These are phyloP conservation scores for Leavenworthia alabamica DNA, from an alignment of 345 rosid species.

Conservation along the genomic window DNA sequence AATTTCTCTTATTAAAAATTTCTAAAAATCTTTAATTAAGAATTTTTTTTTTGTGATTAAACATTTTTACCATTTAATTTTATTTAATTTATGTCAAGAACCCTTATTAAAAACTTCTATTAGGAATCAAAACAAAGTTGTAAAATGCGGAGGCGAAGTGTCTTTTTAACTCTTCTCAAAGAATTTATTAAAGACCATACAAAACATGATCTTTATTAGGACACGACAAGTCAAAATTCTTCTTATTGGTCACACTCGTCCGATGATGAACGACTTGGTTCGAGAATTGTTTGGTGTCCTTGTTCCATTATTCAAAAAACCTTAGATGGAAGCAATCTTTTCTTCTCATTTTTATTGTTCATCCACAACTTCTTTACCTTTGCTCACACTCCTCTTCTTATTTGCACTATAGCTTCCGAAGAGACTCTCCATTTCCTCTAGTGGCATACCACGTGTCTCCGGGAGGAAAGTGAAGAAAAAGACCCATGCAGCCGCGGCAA, in stretches of 20 bases:
- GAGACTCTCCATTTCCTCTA: slow-evolving; percentile 49
- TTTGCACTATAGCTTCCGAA: slow-evolving; percentile 38
- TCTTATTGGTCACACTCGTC: background rate
- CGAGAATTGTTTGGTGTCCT: background rate
- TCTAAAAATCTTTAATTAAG: no score
- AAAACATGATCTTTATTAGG: background rate
- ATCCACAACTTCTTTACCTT: slow-evolving; percentile 2
- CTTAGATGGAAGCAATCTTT: background rate
- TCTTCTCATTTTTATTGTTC: background rate
- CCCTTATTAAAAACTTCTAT: no score
- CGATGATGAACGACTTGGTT: background rate
- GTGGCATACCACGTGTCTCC: slow-evolving; percentile 57
- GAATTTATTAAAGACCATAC: background rate
- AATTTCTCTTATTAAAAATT: no score
- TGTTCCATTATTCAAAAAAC: background rate
- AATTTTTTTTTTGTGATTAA: no score
- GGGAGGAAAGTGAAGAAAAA: slow-evolving; percentile 51
- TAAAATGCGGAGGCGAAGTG: background rate
- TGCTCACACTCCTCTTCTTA: slow-evolving; percentile 2
- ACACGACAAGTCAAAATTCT: background rate
- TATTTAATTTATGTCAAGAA: no score
- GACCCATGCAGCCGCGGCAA: no score
- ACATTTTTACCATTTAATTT: no score
- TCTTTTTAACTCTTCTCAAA: background rate
- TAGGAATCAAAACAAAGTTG: no score